Percentiles rank a stretch among this genome's conserved stretches.
phyloP scores from a whole-genome alignment of 75 land plant species.

The Cupressus sempervirens region DNA sequence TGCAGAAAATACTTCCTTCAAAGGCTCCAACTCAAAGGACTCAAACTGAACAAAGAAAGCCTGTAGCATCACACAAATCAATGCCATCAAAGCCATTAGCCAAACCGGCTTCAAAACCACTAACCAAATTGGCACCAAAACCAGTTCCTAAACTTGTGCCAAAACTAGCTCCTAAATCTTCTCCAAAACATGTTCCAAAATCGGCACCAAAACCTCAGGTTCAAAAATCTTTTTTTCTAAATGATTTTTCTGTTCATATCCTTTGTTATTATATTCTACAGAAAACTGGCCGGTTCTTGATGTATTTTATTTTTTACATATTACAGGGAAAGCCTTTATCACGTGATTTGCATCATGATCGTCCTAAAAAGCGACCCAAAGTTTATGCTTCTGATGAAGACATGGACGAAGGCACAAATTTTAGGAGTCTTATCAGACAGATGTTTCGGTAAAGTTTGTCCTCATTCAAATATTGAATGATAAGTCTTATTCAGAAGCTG shows the following conservation, averaged over 20 bases:
- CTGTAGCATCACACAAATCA: not conserved
- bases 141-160: not conserved
- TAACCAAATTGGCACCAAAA: not conserved
- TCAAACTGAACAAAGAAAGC: slow-evolving; percentile 5
- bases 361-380: not conserved
- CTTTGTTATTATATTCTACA: not conserved
- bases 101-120: not conserved
- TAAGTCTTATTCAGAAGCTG: not conserved
- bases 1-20: slow-evolving; percentile 10
- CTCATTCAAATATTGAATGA: not conserved
- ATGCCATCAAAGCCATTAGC: not conserved
- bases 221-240: not conserved
- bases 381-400: slow-evolving; percentile 16
- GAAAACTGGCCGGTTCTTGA: not conserved
- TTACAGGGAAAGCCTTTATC: not conserved
- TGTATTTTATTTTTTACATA: not conserved
- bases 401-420: slow-evolving; percentile 11
- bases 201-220: slow-evolving; percentile 11
- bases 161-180: not conserved
- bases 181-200: not conserved
- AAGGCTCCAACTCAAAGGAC: not conserved
- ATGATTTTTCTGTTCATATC: not conserved
- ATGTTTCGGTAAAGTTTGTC: slow-evolving; percentile 30
- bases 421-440: slow-evolving; percentile 29
- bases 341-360: not conserved